These are phyloP conservation scores for Aspergillus sp. DNA, from an alignment of 2,329 filamentous ascomycete species.

Conservation along the genomic window DNA sequence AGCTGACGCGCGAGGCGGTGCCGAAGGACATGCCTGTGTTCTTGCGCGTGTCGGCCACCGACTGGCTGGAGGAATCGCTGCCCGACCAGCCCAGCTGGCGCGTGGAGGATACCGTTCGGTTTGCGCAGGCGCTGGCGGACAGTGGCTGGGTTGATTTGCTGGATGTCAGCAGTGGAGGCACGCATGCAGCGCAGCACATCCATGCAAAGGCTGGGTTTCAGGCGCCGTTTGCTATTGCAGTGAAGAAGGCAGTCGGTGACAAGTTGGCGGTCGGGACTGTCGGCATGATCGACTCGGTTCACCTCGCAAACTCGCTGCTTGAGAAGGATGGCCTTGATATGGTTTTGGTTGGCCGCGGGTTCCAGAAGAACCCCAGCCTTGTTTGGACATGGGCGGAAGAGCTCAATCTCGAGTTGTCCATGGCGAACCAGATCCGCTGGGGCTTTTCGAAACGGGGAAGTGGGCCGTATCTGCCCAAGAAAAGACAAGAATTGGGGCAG, in stretches of 20 bases:
- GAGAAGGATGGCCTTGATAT: conserved; percentile 60
- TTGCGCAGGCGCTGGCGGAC: conserved; percentile 67
- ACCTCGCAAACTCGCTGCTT: conserved; percentile 64
- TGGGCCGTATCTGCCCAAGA: conserved; percentile 13
- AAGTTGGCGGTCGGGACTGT: conserved; percentile 71
- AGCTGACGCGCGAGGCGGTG: conserved; percentile 60
- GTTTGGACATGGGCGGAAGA: conserved; percentile 72
- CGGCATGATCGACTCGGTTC: conserved; percentile 68
- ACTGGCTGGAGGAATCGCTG: conserved; percentile 67
- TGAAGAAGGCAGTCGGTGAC: conserved; percentile 70
- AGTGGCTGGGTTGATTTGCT: conserved; percentile 73
- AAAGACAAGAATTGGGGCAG: conserved; percentile 1
- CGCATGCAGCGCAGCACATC: conserved; percentile 31
- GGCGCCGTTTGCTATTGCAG: conserved; percentile 66
- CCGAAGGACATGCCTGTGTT: conserved; percentile 69
- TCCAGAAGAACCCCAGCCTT: conserved; percentile 78
- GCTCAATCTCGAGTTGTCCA: conserved; percentile 67
- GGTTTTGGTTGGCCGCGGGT: conserved; percentile 70
- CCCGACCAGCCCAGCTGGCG: conserved; percentile 65
- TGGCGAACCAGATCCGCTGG: conserved; percentile 69
- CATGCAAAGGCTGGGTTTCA: conserved; percentile 65
- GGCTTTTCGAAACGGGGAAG: conserved; percentile 40
- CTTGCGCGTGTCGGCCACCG: conserved; percentile 67
- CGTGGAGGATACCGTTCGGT: conserved; percentile 60
- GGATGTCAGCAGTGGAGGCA: conserved; percentile 63